These are phyloP conservation scores for Fusarium solani-melongenae DNA, from an alignment of 2,329 filamentous ascomycete species.

Conservation along the genomic window DNA sequence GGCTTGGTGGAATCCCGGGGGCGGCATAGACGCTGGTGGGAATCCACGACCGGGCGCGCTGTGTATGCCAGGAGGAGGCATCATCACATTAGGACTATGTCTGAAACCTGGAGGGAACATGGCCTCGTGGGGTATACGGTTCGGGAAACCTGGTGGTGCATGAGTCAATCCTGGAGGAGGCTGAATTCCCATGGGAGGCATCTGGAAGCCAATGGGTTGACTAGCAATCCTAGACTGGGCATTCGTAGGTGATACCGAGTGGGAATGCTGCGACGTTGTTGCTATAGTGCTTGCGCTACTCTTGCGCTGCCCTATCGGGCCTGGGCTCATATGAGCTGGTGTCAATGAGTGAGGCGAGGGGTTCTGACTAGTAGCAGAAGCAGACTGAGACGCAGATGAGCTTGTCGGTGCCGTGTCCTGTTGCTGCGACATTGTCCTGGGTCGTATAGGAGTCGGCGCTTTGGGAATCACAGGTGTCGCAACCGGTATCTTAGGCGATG, in stretches of 20 bases:
- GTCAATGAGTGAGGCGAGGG: conserved; percentile 70
- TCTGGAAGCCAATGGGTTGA: conserved; percentile 62
- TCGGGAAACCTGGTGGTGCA: conserved; percentile 64
- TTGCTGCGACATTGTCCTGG: conserved; percentile 83
- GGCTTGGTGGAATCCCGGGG: conserved; percentile 51
- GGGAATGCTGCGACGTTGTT: conserved; percentile 46
- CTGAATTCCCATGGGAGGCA: conserved; percentile 66
- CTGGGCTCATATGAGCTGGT: conserved; percentile 73
- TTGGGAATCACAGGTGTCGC: conserved; percentile 87
- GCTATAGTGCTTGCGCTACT: conserved; percentile 58
- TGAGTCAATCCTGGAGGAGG: conserved; percentile 52
- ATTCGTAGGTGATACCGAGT: conserved; percentile 68
- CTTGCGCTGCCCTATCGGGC: conserved; percentile 73
- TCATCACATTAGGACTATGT: conserved; percentile 58
- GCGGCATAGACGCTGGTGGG: conserved; percentile 50
- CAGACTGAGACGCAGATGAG: conserved; percentile 72
- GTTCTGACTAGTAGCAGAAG: conserved; percentile 64
- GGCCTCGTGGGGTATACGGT: conserved; percentile 65
- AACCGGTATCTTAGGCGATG: conserved; percentile 82
- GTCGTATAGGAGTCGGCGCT: conserved; percentile 80
- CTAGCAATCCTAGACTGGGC: conserved; percentile 48
- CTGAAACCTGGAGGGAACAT: conserved; percentile 61
- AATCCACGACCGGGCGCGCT: conserved; percentile 58
- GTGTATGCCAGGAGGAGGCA: conserved; percentile 64
- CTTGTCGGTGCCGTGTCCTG: conserved; percentile 77